A percentile compares a stretch with the other conserved stretches of the same genome.
Evolutionary conservation across 257 asterid genomes (phyloP).

Genomic region (Asclepias syriaca): DNA sequence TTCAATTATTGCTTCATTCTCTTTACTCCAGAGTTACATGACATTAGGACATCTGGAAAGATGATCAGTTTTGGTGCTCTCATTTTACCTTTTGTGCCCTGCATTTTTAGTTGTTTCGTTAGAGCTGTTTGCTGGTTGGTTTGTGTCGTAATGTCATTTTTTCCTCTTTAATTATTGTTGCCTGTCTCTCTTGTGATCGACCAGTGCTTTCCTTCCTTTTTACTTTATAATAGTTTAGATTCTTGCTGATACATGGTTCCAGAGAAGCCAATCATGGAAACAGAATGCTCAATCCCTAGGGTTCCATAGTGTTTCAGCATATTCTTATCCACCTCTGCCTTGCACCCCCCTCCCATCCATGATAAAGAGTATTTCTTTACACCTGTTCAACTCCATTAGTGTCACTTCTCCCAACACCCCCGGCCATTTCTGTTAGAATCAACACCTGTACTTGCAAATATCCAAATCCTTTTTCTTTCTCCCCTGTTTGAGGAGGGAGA

Average conservation of each 20-base stretch:
- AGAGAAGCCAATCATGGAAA: background rate
- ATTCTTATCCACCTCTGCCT: conserved; percentile 3
- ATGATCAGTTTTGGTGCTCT: conserved; percentile 2
- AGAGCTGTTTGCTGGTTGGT: conserved; percentile 13
- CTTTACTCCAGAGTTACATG: conserved; percentile 7
- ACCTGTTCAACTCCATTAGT: conserved; percentile 9
- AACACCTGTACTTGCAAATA: too few species aligned
- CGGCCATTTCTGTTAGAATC: too few species aligned
- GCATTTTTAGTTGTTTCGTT: conserved; percentile 6
- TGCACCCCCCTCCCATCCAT: background rate
- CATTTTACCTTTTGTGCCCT: background rate
- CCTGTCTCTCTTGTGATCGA: background rate
- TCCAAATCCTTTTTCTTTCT: too few species aligned
- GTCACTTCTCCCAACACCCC: background rate
- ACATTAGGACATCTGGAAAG: conserved; percentile 27
- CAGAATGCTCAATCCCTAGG: background rate
- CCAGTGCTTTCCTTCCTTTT: background rate
- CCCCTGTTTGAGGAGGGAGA: too few species aligned
- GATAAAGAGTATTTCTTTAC: background rate
- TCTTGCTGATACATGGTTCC: conserved; percentile 6
- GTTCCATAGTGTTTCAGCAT: conserved; percentile 7
- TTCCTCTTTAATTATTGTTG: background rate
- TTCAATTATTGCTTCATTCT: conserved; percentile 13
- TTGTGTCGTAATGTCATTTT: conserved; percentile 1
- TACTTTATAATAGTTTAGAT: conserved; percentile 12